phyloP scores from a whole-genome alignment of 176 grass and related monocot genomes.

The Musa itinerans region DNA sequence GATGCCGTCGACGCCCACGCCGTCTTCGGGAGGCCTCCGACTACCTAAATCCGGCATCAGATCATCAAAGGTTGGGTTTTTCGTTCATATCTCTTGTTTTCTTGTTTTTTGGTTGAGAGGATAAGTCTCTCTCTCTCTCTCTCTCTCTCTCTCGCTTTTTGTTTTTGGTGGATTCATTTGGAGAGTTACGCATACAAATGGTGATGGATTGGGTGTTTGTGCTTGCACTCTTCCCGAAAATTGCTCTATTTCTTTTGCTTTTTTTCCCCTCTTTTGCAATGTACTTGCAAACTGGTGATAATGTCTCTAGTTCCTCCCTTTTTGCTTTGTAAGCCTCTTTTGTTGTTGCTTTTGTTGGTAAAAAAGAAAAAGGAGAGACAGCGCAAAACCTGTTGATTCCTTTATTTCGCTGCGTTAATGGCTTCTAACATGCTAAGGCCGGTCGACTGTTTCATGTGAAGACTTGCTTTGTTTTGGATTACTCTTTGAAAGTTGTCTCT shows the following conservation, averaged over 20 bases:
- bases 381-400: background rate
- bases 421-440: background rate
- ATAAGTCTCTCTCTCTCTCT: too few species aligned
- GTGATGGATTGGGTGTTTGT: background rate
- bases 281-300: too few species aligned
- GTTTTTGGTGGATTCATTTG: background rate
- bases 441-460: background rate
- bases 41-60: conserved; percentile 44
- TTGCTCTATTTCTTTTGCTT: background rate
- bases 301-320: too few species aligned
- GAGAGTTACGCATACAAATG: too few species aligned
- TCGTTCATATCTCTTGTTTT: background rate
- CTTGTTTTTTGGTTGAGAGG: background rate
- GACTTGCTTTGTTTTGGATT: conserved; percentile 1
- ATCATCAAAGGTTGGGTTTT: conserved; percentile 54
- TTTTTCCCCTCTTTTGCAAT: background rate
- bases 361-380: too few species aligned
- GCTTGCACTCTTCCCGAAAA: background rate
- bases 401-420: background rate
- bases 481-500: background rate
- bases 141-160: background rate
- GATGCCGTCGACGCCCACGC: conserved; percentile 12
- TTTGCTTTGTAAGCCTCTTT: too few species aligned
- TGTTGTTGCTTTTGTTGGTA: too few species aligned
- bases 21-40: conserved; percentile 23